Percentiles rank a stretch among this genome's conserved stretches.
Evolutionary conservation across 768 basidiomycete genomes (phyloP).

Genomic region (Hericium alpestre): DNA sequence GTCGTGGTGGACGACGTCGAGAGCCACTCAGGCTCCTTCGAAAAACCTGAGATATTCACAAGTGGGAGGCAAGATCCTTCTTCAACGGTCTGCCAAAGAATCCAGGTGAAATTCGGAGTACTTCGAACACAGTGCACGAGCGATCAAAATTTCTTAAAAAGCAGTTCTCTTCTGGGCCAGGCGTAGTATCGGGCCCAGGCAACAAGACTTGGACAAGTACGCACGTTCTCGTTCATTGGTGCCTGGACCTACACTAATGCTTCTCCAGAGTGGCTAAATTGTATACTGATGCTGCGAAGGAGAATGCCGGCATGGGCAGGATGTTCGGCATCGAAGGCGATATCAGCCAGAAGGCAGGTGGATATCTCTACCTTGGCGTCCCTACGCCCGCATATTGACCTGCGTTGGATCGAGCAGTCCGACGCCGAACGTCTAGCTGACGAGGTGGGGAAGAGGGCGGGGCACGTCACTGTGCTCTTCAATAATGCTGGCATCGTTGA

Average conservation of each 20-base stretch:
- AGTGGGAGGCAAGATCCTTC: too few relatives aligned
- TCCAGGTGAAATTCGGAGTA: too few relatives aligned
- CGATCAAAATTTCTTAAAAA: too few relatives aligned
- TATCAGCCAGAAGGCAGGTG: conserved; percentile 27
- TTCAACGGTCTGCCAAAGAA: too few relatives aligned
- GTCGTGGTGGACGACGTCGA: too few relatives aligned
- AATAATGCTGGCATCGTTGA: conserved; percentile 34
- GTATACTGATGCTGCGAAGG: conserved; percentile 28
- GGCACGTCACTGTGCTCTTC: not conserved
- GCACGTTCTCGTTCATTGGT: not conserved
- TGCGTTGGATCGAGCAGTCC: conserved; percentile 18
- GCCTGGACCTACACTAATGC: not conserved
- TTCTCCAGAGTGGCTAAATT: conserved; percentile 20
- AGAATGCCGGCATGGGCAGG: conserved; percentile 20
- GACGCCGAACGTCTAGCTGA: conserved; percentile 33
- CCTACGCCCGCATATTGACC: not conserved
- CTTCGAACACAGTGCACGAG: too few relatives aligned
- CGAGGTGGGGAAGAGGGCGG: conserved; percentile 18
- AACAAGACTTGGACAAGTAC: conserved; percentile 29
- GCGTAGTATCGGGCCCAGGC: conserved; percentile 32
- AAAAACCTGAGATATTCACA: too few relatives aligned
- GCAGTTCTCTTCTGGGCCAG: too few relatives aligned
- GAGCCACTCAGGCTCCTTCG: too few relatives aligned
- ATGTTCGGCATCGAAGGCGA: conserved; percentile 34
- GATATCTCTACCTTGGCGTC: not conserved